phyloP scores from a whole-genome alignment of 371 early-diverging fungal species.

The Saksenaea vasiformis region DNA sequence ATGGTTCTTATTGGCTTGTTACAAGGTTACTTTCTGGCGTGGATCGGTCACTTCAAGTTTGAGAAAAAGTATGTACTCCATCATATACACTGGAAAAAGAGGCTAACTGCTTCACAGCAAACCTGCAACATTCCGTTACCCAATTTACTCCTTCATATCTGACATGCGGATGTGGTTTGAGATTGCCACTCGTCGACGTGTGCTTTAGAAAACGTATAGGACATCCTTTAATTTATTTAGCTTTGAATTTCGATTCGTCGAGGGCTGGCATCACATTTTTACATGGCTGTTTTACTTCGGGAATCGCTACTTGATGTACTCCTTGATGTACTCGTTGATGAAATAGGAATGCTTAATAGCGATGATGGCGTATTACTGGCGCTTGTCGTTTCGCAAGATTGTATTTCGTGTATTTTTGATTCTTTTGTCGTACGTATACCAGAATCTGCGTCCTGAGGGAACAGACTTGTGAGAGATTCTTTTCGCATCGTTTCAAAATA shows the following conservation, averaged over 20 bases:
- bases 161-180: constrained; percentile 68
- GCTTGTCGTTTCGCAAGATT: neutral
- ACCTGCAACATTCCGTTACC: constrained; percentile 74
- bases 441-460: neutral
- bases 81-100: neutral
- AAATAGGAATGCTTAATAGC: too few species aligned
- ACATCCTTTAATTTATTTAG: too few species aligned
- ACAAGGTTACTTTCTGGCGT: constrained; percentile 65
- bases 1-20: constrained; percentile 24
- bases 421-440: neutral
- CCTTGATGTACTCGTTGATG: too few species aligned
- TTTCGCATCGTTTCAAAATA: constrained; percentile 2
- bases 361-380: too few species aligned
- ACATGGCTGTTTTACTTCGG: too few species aligned
- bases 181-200: constrained; percentile 39
- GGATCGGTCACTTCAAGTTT: constrained; percentile 72
- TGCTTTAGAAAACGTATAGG: constrained; percentile 23
- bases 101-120: constrained; percentile 30
- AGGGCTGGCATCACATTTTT: too few species aligned
- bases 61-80: constrained; percentile 51
- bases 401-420: neutral
- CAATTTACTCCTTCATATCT: constrained; percentile 61
- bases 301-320: too few species aligned
- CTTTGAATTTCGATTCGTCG: too few species aligned
- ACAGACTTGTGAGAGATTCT: neutral